Evolutionary conservation across 2,329 filamentous ascomycete genomes (phyloP).

Genomic region (Alternaria burnsii): DNA sequence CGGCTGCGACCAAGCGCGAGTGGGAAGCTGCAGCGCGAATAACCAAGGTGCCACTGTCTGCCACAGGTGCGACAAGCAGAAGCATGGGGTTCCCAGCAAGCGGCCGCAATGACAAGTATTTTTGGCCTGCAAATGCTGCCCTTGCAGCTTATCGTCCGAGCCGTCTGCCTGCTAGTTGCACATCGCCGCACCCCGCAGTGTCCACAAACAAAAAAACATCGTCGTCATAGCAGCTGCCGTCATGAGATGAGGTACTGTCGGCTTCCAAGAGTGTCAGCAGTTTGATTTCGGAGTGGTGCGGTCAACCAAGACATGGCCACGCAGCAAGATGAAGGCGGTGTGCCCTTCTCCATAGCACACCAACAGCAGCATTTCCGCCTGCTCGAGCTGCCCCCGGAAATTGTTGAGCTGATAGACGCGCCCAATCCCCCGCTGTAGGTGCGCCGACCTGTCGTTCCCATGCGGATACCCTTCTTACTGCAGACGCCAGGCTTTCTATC

Average conservation of each 20-base stretch:
- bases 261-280: neutral
- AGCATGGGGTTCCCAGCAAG: slow-evolving; percentile 25
- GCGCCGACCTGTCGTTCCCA: slow-evolving; percentile 23
- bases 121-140: slow-evolving; percentile 21
- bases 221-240: slow-evolving; percentile 13
- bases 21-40: slow-evolving; percentile 36
- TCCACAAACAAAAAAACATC: slow-evolving; percentile 15
- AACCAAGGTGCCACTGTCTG: slow-evolving; percentile 27
- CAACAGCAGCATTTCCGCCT: slow-evolving; percentile 64
- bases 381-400: slow-evolving; percentile 67
- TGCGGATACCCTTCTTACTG: slow-evolving; percentile 34
- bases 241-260: neutral
- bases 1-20: slow-evolving; percentile 36
- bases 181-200: slow-evolving; percentile 14
- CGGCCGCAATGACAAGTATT: slow-evolving; percentile 26
- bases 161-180: slow-evolving; percentile 10
- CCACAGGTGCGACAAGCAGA: slow-evolving; percentile 28
- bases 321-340: slow-evolving; percentile 51
- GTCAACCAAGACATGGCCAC: slow-evolving; percentile 48
- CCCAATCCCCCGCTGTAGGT: slow-evolving; percentile 56
- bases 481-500: slow-evolving; percentile 44
- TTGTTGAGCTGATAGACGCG: slow-evolving; percentile 63
- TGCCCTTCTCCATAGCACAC: slow-evolving; percentile 55
- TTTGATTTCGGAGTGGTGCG: neutral
- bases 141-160: slow-evolving; percentile 11